phyloP scores from a whole-genome alignment of 805 yeast genomes.

The Scheffersomyces ergatensis region DNA sequence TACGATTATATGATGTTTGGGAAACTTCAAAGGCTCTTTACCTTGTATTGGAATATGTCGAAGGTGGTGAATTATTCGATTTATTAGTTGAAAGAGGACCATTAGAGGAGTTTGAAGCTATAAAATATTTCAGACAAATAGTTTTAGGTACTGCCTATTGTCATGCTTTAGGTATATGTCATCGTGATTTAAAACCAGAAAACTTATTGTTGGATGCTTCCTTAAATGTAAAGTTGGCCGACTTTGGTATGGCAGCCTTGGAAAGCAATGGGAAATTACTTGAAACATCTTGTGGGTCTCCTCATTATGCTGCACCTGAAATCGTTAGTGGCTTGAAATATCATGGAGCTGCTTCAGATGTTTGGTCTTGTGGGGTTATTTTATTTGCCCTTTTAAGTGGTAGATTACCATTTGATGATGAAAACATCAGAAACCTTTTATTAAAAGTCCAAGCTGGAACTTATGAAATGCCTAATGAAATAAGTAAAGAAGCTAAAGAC shows the following conservation, averaged over 20 bases:
- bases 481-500: constrained; percentile 66
- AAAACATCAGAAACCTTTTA: constrained; percentile 66
- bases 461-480: constrained; percentile 66
- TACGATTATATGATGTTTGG: constrained; percentile 96
- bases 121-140: constrained; percentile 73
- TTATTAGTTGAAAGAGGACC: constrained; percentile 70
- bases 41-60: constrained; percentile 76
- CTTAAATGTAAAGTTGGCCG: constrained; percentile 74
- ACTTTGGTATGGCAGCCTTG: constrained; percentile 87
- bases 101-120: constrained; percentile 69
- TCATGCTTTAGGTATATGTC: constrained; percentile 77
- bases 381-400: constrained; percentile 78
- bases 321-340: constrained; percentile 75
- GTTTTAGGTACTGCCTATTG: constrained; percentile 77
- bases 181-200: constrained; percentile 81
- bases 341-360: constrained; percentile 83
- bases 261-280: constrained; percentile 68
- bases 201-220: constrained; percentile 67
- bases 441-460: constrained; percentile 75
- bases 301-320: constrained; percentile 88
- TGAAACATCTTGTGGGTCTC: constrained; percentile 84
- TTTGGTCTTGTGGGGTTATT: constrained; percentile 87
- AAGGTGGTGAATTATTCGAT: constrained; percentile 86
- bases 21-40: constrained; percentile 89
- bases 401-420: constrained; percentile 81